Conservation (phyloP, 139 green algal genomes). For the Protoeuglena noctilucae region DNA sequence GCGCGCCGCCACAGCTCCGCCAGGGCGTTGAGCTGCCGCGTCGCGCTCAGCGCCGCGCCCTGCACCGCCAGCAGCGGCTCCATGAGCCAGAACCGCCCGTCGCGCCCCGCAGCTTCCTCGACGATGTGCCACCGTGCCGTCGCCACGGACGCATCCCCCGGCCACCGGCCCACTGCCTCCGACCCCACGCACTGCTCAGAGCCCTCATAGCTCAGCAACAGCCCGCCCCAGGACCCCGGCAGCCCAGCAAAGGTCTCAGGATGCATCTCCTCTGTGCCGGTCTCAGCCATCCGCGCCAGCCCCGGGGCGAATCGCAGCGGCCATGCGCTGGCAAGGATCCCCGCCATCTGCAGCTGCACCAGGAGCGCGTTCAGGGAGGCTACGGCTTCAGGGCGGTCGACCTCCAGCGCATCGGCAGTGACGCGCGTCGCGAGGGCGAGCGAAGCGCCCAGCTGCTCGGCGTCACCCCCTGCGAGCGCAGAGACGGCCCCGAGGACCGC, state of each 20-base stretch:
- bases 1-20: conserved; percentile 11
- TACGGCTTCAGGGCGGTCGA: too few relatives aligned
- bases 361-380: conserved; percentile 37
- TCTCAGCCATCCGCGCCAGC: neutral
- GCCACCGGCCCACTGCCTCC: too few relatives aligned
- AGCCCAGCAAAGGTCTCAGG: neutral
- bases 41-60: conserved; percentile 14
- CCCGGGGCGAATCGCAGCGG: conserved; percentile 2
- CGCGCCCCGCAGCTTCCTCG: neutral
- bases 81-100: conserved; percentile 20
- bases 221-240: neutral
- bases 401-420: too few relatives aligned
- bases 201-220: neutral
- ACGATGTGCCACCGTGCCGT: neutral
- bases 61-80: conserved; percentile 38
- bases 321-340: conserved; percentile 27
- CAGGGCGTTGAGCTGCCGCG: conserved; percentile 9
- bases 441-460: neutral
- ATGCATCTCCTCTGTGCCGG: neutral
- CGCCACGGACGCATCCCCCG: neutral
- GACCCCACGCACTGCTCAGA: neutral
- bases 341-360: conserved; percentile 43
- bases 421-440: too few relatives aligned
- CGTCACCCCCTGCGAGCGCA: neutral
- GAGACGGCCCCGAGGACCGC: neutral